phyloP scores from a whole-genome alignment of 805 yeast species.

The Ogataea paraovalis region DNA sequence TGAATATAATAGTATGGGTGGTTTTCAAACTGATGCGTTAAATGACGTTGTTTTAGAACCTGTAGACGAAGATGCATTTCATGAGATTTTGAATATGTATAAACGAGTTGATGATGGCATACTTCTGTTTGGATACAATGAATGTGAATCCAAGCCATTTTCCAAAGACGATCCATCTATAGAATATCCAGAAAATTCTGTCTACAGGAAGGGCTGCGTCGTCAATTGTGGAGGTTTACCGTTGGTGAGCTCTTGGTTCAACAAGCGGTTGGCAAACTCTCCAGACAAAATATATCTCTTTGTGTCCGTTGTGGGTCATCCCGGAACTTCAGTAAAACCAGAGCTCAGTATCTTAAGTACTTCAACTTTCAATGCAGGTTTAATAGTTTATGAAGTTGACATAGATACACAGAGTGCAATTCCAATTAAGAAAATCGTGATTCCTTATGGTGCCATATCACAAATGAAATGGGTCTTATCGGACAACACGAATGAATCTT shows the following conservation, averaged over 20 bases:
- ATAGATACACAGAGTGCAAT: slow-evolving; percentile 1
- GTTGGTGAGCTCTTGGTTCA: slow-evolving; percentile 23
- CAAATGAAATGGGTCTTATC: slow-evolving; percentile 25
- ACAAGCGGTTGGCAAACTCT: slow-evolving; percentile 13
- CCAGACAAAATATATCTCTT: slow-evolving; percentile 22
- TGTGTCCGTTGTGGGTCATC: slow-evolving; percentile 20
- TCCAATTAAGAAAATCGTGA: slow-evolving; percentile 14
- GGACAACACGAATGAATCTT: slow-evolving; percentile 9
- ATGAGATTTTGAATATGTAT: neutral
- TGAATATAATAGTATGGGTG: neutral
- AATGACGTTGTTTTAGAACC: no score
- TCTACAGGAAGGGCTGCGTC: slow-evolving; percentile 22
- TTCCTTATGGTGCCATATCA: slow-evolving; percentile 23
- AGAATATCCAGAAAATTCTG: slow-evolving; percentile 18
- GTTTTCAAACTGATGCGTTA: neutral
- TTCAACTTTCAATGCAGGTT: slow-evolving; percentile 14
- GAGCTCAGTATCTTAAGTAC: slow-evolving; percentile 16
- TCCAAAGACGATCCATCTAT: slow-evolving; percentile 4
- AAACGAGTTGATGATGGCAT: neutral
- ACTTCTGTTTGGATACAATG: slow-evolving; percentile 18
- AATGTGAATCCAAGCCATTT: slow-evolving; percentile 2
- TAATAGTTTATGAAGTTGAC: slow-evolving; percentile 22
- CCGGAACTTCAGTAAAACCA: slow-evolving; percentile 10
- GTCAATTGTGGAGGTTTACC: slow-evolving; percentile 32
- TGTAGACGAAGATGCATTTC: neutral